Evolutionary conservation across 2,329 filamentous ascomycete species (phyloP).

Genomic region (Talaromyces sp.): DNA sequence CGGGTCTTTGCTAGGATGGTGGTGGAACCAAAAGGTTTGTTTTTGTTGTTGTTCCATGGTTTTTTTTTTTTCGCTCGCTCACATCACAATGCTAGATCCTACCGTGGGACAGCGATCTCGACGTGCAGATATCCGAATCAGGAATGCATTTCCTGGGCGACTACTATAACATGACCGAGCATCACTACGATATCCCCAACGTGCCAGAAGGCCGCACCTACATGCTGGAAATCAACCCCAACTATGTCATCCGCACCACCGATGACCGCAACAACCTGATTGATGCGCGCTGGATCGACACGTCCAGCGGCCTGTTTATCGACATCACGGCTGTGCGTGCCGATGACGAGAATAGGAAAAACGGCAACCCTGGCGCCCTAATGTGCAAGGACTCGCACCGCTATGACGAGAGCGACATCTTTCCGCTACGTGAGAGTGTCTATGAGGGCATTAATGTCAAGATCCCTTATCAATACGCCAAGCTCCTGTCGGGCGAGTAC

Average conservation of each 20-base stretch:
- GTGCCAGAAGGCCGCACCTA: slow-evolving; percentile 40
- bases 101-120: slow-evolving; percentile 59
- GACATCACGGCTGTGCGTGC: slow-evolving; percentile 56
- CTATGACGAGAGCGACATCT: slow-evolving; percentile 52
- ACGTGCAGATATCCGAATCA: slow-evolving; percentile 54
- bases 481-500: slow-evolving; percentile 53
- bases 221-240: slow-evolving; percentile 57
- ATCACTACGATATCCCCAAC: slow-evolving; percentile 41
- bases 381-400: slow-evolving; percentile 56
- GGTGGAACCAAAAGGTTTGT: slow-evolving; percentile 53
- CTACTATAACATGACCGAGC: slow-evolving; percentile 61
- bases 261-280: slow-evolving; percentile 52
- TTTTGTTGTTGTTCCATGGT: not conserved
- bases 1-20: slow-evolving; percentile 58
- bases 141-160: slow-evolving; percentile 53
- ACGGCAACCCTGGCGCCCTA: slow-evolving; percentile 40
- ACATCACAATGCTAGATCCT: slow-evolving; percentile 38
- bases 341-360: slow-evolving; percentile 35
- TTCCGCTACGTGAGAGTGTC: slow-evolving; percentile 50
- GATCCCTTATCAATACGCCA: slow-evolving; percentile 54
- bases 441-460: slow-evolving; percentile 53
- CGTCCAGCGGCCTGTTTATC: slow-evolving; percentile 55
- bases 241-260: slow-evolving; percentile 44
- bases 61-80: not conserved
- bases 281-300: slow-evolving; percentile 60